Conservation (phyloP, 1,284 basidiomycete genomes). For the Fomitopsis schrenkii region DNA sequence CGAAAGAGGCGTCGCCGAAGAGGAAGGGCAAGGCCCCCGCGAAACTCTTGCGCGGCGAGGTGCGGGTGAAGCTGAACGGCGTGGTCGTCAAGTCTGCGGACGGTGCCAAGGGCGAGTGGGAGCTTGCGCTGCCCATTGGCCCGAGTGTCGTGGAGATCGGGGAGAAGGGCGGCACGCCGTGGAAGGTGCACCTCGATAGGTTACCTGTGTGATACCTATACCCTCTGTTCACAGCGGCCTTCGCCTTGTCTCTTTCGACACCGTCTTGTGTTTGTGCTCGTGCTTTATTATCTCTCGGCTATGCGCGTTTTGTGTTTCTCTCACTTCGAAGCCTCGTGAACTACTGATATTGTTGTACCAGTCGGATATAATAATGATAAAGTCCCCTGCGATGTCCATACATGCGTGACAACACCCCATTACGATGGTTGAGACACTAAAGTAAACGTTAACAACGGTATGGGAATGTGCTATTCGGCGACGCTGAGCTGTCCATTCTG, state of each 20-base stretch:
- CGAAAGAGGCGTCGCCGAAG: constrained; percentile 8
- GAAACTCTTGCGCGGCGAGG: constrained; percentile 14
- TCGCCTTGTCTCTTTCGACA: not conserved
- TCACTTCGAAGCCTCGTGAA: not conserved
- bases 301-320: not conserved
- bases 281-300: not conserved
- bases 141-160: constrained; percentile 62
- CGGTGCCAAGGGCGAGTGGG: constrained; percentile 40
- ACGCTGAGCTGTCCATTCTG: constrained; percentile 9
- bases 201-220: constrained; percentile 12
- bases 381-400: not conserved
- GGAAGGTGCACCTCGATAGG: constrained; percentile 64
- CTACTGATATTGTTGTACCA: not conserved
- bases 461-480: not conserved
- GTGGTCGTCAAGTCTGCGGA: constrained; percentile 12
- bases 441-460: not conserved
- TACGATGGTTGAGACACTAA: not conserved
- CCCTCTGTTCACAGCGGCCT: not conserved
- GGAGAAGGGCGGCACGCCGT: constrained; percentile 57
- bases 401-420: not conserved
- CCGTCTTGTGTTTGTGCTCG: not conserved
- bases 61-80: constrained; percentile 29
- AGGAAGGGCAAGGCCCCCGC: constrained; percentile 27
- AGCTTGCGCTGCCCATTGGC: constrained; percentile 48
- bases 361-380: not conserved